Base-by-base conservation (phyloP, 2,329 filamentous ascomycete genomes). In the Phialophora expanda region DNA sequence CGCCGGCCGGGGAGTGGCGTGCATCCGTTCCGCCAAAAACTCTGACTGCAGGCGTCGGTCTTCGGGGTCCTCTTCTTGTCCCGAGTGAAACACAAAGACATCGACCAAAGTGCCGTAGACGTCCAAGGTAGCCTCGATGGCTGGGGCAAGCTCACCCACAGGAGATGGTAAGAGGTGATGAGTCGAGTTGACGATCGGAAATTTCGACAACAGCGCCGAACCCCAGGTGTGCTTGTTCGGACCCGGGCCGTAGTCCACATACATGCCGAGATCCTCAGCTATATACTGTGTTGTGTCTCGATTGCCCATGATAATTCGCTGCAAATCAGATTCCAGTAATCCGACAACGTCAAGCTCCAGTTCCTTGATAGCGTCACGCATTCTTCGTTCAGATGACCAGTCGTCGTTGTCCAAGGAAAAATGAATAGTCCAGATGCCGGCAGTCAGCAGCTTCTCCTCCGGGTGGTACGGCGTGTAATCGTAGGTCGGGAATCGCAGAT, bases 221-320 rank as follows among this genome's bases (percentile, higher is more conserved):
- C 95, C 95, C 95, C 95, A 99, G 0, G 95, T 99, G 81, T 99
- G 95, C 81, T 98, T 99, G 85, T 99, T 97, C 6, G 95, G 95
- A 1, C 95, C 95, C 32, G 95, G 95, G 62, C 95, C 95, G 74
- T 93, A 97, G 81, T 99, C 95, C 57, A 96, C 93, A 75, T 97
- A 99, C 95, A 99, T 99, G 73, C 95, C 95, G 11, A 99, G 85
- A 71, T 99, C 93, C 77, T 98, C 94, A 22, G 95, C 93, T 8
- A 99, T 86, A 79, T 92, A 96, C 76, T 98, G 95, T 1, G 95
- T 97, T 8, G 92, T 90, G 76, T 99, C 95, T 71, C 95, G 90
- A 80, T 98, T 99, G 74, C 95, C 95, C 95, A 98, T 99, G 82
- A 99, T 99, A 80, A 99, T 97, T 72, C 94, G 91, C 80, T 99